phyloP scores from a whole-genome alignment of 2,329 filamentous ascomycete species.

The Hypoxylon sp. region DNA sequence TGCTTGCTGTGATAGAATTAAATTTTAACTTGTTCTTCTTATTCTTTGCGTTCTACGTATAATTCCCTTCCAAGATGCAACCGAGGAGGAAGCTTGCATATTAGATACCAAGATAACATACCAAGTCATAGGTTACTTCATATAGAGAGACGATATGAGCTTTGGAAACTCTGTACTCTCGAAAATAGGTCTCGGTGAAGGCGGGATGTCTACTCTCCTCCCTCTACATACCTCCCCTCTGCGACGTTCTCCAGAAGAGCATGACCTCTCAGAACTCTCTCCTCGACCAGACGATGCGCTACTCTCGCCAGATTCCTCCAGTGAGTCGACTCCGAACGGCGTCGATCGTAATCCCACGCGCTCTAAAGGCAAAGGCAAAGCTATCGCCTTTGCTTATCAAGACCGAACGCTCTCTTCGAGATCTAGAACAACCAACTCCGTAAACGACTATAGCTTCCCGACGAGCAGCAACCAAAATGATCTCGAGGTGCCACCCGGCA shows the following conservation, averaged over 20 bases:
- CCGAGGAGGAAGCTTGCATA: slow-evolving; percentile 4
- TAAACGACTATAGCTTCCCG: slow-evolving; percentile 25
- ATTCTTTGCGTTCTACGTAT: not conserved
- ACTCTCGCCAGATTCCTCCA: slow-evolving; percentile 40
- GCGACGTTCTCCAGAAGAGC: slow-evolving; percentile 44
- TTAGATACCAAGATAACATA: slow-evolving; percentile 3
- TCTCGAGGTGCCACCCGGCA: slow-evolving; percentile 28
- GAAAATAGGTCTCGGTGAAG: slow-evolving; percentile 47
- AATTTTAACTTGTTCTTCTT: not conserved
- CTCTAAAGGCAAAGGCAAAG: slow-evolving; percentile 40
- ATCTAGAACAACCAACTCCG: slow-evolving; percentile 29
- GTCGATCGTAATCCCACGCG: slow-evolving; percentile 12
- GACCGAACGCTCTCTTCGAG: slow-evolving; percentile 43
- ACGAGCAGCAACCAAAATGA: slow-evolving; percentile 21
- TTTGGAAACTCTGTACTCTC: slow-evolving; percentile 47
- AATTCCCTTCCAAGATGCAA: slow-evolving; percentile 21
- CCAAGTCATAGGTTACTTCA: not conserved
- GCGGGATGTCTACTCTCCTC: slow-evolving; percentile 44
- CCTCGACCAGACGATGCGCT: slow-evolving; percentile 50
- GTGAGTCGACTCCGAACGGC: slow-evolving; percentile 8
- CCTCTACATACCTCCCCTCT: slow-evolving; percentile 44
- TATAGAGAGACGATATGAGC: slow-evolving; percentile 43
- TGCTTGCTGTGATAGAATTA: not conserved
- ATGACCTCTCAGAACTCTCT: slow-evolving; percentile 51
- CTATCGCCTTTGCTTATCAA: slow-evolving; percentile 43